Percentiles rank a stretch among this genome's conserved stretches.
phyloP scores from a whole-genome alignment of 371 early-diverging fungal genomes.

The Lichtheimia ramosa region DNA sequence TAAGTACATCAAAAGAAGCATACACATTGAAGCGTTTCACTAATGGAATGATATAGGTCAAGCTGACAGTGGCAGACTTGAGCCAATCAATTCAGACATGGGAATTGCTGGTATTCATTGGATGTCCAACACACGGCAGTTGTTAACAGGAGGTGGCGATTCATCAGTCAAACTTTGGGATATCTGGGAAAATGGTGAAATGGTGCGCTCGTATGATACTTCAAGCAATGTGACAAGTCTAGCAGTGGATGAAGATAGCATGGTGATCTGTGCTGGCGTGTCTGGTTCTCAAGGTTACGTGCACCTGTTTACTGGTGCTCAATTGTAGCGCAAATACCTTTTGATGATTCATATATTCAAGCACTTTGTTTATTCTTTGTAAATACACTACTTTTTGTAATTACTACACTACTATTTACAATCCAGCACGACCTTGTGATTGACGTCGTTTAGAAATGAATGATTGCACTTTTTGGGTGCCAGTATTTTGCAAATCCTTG shows the following conservation, averaged over 20 bases:
- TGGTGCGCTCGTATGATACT: constrained; percentile 31
- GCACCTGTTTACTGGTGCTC: constrained; percentile 26
- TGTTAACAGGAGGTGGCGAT: constrained; percentile 49
- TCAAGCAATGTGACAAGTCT: constrained; percentile 34
- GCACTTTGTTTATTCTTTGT: not conserved
- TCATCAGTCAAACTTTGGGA: constrained; percentile 38
- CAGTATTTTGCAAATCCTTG: not conserved
- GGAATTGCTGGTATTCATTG: constrained; percentile 42
- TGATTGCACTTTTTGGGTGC: not conserved
- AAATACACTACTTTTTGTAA: not conserved
- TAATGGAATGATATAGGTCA: not conserved
- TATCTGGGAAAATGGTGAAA: constrained; percentile 17
- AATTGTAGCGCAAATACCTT: not conserved
- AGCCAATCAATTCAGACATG: constrained; percentile 25
- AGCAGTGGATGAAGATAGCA: constrained; percentile 31
- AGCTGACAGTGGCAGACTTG: constrained; percentile 4
- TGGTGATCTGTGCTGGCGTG: constrained; percentile 40
- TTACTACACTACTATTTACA: constrained; percentile 7
- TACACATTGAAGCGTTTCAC: not conserved
- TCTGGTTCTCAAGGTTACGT: constrained; percentile 40
- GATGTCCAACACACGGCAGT: constrained; percentile 29
- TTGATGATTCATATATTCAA: too few species aligned
- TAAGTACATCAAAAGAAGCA: constrained; percentile 6
- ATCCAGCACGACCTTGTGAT: not conserved
- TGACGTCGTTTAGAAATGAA: not conserved